Evolutionary conservation across 208 protist species (phyloP).

Genomic region (Leishmania aethiopica): DNA sequence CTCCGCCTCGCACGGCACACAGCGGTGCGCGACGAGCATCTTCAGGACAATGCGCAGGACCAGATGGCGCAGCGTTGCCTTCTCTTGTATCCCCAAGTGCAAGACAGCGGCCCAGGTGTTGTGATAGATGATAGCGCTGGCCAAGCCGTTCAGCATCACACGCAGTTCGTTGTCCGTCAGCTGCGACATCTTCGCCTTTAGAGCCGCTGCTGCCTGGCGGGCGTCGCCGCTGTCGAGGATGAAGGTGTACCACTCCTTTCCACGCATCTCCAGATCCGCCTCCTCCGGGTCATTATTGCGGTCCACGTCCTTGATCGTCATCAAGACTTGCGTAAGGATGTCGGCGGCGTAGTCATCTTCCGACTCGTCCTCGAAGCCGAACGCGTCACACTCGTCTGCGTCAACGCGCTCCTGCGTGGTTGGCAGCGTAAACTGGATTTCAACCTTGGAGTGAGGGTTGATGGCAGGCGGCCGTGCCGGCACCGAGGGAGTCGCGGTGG

Average conservation of each 20-base stretch:
- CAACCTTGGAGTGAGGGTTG: neutral
- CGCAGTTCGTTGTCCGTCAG: neutral
- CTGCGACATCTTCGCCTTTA: constrained; percentile 37
- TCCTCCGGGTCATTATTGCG: neutral
- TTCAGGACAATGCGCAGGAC: constrained; percentile 64
- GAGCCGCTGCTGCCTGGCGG: constrained; percentile 12
- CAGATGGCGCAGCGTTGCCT: constrained; percentile 48
- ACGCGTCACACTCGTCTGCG: neutral
- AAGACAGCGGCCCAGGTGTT: neutral
- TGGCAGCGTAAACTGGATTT: constrained; percentile 6
- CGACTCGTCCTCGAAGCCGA: constrained; percentile 4
- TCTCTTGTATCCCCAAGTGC: neutral
- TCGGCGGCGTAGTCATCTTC: neutral
- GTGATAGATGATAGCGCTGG: constrained; percentile 3
- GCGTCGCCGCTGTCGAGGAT: neutral
- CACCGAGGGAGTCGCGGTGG: neutral
- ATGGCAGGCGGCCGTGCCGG: neutral
- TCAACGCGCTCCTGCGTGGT: neutral
- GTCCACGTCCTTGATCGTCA: neutral
- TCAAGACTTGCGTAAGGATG: neutral
- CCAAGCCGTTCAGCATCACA: neutral
- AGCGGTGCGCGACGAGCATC: constrained; percentile 22
- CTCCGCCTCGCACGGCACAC: constrained; percentile 32
- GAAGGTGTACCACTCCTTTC: neutral
- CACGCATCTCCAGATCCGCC: neutral